These are phyloP conservation scores for Nemania abortiva DNA, from an alignment of 2,329 filamentous ascomycete species.

Conservation along the genomic window DNA sequence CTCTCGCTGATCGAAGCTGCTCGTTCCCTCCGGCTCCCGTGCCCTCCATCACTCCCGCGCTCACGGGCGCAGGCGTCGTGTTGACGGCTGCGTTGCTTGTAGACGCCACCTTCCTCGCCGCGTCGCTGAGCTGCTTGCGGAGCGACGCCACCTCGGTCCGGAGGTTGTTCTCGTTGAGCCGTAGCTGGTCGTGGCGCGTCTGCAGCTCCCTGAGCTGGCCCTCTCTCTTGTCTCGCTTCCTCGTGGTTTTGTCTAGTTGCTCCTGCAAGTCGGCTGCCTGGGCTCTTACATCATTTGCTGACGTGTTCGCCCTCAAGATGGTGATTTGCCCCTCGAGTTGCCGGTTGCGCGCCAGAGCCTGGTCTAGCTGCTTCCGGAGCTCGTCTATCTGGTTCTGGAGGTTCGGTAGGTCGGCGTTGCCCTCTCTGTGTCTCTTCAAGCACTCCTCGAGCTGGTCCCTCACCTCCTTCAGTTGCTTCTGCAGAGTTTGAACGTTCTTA, in stretches of 20 bases:
- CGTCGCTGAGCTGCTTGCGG: not conserved
- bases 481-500: slow-evolving; percentile 1
- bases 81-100: no score
- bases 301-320: not conserved
- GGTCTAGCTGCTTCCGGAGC: slow-evolving; percentile 1
- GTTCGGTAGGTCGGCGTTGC: not conserved
- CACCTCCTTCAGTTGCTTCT: slow-evolving; percentile 18
- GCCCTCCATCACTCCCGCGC: no score
- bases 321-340: slow-evolving; percentile 21
- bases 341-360: slow-evolving; percentile 18
- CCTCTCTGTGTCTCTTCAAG: not conserved
- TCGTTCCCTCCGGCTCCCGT: not conserved
- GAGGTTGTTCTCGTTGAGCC: slow-evolving; percentile 28
- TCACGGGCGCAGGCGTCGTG: no score
- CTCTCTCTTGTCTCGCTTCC: not conserved
- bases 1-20: not conserved
- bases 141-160: slow-evolving; percentile 7
- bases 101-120: not conserved
- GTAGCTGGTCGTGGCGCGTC: slow-evolving; percentile 3
- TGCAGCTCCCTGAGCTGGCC: not conserved
- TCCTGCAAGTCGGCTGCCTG: not conserved
- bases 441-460: slow-evolving; percentile 17
- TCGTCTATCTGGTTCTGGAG: slow-evolving; percentile 21
- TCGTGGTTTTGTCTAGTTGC: not conserved
- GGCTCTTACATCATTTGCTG: not conserved